Percentiles rank a stretch among this genome's conserved stretches.
Evolutionary conservation across 2,329 filamentous ascomycete genomes (phyloP).

Genomic region (Colletotrichum sp.): DNA sequence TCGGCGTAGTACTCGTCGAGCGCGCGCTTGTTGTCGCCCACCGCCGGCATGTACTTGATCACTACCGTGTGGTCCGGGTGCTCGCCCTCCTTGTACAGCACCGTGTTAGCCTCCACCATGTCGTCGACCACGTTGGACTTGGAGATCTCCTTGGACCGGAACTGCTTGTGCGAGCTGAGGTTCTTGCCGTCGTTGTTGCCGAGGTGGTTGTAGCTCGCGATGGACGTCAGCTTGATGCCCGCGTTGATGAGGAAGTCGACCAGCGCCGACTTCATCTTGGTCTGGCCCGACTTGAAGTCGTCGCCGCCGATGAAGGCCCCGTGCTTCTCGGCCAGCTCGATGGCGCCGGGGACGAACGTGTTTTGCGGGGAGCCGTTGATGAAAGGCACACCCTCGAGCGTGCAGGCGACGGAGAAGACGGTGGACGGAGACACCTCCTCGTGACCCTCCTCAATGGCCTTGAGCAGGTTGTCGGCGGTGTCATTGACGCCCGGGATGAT

Average conservation of each 20-base stretch:
- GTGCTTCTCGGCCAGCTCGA: conserved; percentile 87
- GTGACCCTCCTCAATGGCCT: conserved; percentile 85
- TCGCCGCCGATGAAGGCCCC: conserved; percentile 94
- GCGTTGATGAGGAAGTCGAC: conserved; percentile 99
- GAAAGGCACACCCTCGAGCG: conserved; percentile 89
- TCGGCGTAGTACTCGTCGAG: conserved; percentile 99
- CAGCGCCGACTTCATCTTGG: conserved; percentile 99
- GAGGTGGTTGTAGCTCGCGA: conserved; percentile 98
- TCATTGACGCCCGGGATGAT: conserved; percentile 90
- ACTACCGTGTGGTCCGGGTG: conserved; percentile 98
- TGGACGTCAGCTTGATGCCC: conserved; percentile 97
- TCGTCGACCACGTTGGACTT: conserved; percentile 99
- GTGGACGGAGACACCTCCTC: conserved; percentile 94
- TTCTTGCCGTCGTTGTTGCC: conserved; percentile 99
- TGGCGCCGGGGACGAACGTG: conserved; percentile 94
- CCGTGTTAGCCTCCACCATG: conserved; percentile 95
- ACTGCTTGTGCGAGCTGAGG: conserved; percentile 95
- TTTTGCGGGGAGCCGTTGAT: conserved; percentile 99
- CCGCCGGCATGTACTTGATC: conserved; percentile 99
- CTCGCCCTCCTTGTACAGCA: conserved; percentile 90
- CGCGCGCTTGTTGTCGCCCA: conserved; percentile 98
- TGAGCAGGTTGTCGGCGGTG: conserved; percentile 91
- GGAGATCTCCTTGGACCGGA: conserved; percentile 99
- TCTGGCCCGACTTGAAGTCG: conserved; percentile 99
- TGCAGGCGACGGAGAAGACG: conserved; percentile 92